Conservation (phyloP, 768 basidiomycete genomes). For the Pseudohyphozyma bogoriensis region DNA sequence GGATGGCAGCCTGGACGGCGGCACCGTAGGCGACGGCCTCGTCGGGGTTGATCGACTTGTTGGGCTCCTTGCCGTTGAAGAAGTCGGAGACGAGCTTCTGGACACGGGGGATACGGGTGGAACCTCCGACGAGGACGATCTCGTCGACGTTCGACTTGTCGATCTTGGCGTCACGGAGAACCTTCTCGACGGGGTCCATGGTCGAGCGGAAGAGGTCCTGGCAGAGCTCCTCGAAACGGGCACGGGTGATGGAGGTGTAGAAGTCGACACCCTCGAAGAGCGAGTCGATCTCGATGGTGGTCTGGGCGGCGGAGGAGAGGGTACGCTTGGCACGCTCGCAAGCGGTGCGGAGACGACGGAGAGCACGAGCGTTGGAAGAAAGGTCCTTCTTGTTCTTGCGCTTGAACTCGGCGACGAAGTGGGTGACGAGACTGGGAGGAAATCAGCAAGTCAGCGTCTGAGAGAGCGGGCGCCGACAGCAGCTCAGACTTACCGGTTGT, state of each 20-base stretch:
- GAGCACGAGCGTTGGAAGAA: constrained; percentile 82
- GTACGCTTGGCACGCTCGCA: constrained; percentile 99
- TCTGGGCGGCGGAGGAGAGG: constrained; percentile 90
- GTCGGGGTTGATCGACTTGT: constrained; percentile 99
- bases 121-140: constrained; percentile 95
- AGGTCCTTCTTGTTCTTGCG: constrained; percentile 96
- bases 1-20: constrained; percentile 94
- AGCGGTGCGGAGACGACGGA: constrained; percentile 92
- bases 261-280: constrained; percentile 97
- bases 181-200: constrained; percentile 93
- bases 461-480: background rate
- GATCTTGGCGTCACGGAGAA: constrained; percentile 94
- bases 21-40: constrained; percentile 98
- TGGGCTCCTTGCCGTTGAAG: constrained; percentile 90
- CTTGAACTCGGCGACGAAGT: constrained; percentile 95
- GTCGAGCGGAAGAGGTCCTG: constrained; percentile 90
- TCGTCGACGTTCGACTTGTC: constrained; percentile 93
- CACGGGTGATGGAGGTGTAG: constrained; percentile 95
- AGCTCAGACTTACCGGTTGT: constrained; percentile 52
- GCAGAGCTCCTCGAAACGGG: constrained; percentile 93
- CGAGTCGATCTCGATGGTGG: constrained; percentile 95
- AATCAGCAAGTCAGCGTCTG: background rate
- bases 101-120: constrained; percentile 95
- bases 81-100: constrained; percentile 96
- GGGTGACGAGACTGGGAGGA: constrained; percentile 60